Evolutionary conservation across 108 stramenopile genomes (phyloP).

Genomic region (Halocafeteria seosinensis): DNA sequence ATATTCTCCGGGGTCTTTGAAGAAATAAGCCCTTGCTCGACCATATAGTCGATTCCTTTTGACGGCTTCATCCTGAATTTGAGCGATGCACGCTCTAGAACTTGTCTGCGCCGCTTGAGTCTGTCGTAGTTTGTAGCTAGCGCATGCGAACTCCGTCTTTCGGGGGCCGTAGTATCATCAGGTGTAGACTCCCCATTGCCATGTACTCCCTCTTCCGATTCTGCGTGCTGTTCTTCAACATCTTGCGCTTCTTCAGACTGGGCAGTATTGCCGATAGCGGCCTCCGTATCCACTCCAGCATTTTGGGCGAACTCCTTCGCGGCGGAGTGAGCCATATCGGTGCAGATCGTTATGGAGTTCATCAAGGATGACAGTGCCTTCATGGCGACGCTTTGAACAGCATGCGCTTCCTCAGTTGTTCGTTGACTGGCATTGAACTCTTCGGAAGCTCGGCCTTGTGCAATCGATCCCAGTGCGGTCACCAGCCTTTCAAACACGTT

Average conservation of each 20-base stretch:
- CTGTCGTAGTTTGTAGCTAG: slow-evolving; percentile 79
- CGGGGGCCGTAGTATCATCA: slow-evolving; percentile 1
- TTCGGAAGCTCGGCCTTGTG: slow-evolving; percentile 31
- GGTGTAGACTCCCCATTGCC: neutral
- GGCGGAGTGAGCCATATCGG: neutral
- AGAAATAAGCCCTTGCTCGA: slow-evolving; percentile 58
- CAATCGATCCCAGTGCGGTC: slow-evolving; percentile 62
- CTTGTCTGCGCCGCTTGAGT: slow-evolving; percentile 63
- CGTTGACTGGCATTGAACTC: neutral
- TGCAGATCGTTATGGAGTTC: neutral
- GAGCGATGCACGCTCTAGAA: slow-evolving; percentile 56
- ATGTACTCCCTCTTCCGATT: neutral
- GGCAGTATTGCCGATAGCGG: neutral
- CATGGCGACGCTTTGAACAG: slow-evolving; percentile 1
- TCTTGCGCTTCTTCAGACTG: neutral
- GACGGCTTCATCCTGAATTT: slow-evolving; percentile 87
- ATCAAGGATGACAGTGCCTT: slow-evolving; percentile 2
- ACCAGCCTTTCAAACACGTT: slow-evolving; percentile 82
- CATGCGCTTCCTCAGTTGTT: neutral
- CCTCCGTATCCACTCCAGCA: neutral
- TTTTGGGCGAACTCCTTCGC: neutral
- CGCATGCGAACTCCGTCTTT: slow-evolving; percentile 18
- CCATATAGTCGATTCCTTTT: slow-evolving; percentile 65
- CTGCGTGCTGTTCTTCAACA: neutral
- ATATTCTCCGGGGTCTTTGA: slow-evolving; percentile 57